These are phyloP conservation scores for Lolium multiflorum DNA, from an alignment of 176 grass and related monocot genomes.

Conservation along the genomic window DNA sequence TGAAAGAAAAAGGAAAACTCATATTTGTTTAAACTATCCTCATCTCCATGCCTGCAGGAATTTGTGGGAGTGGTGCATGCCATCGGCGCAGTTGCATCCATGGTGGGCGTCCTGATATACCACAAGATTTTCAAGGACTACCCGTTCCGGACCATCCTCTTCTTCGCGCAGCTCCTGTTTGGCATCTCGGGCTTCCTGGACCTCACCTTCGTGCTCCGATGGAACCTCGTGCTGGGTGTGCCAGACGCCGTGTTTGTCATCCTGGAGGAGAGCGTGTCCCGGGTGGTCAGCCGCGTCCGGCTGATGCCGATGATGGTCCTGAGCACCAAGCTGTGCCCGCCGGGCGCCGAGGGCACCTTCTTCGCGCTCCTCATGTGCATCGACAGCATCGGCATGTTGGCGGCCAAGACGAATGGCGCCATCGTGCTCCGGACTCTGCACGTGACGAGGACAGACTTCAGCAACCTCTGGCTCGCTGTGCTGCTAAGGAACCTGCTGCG, in stretches of 20 bases:
- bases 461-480: conserved; percentile 74
- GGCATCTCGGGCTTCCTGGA: conserved; percentile 69
- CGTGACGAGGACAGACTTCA: conserved; percentile 74
- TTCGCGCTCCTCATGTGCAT: conserved; percentile 96
- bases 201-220: conserved; percentile 87
- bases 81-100: conserved; percentile 80
- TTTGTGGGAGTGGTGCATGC: conserved; percentile 83
- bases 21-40: background rate
- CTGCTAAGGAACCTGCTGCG: conserved; percentile 73
- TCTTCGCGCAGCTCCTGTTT: conserved; percentile 84
- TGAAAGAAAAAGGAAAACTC: background rate
- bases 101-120: conserved; percentile 85
- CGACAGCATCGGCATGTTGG: conserved; percentile 67
- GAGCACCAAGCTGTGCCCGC: conserved; percentile 77
- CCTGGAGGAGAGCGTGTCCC: conserved; percentile 71
- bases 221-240: conserved; percentile 76
- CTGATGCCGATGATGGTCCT: conserved; percentile 92
- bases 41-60: conserved; percentile 53
- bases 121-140: conserved; percentile 84
- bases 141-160: conserved; percentile 77
- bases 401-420: conserved; percentile 68
- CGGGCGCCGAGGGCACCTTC: conserved; percentile 85
- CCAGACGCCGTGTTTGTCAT: conserved; percentile 72
- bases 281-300: conserved; percentile 62
- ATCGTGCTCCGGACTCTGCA: conserved; percentile 61